These are phyloP conservation scores for Coprinopsis cinerea DNA, from an alignment of 768 basidiomycete genomes.

Conservation along the genomic window DNA sequence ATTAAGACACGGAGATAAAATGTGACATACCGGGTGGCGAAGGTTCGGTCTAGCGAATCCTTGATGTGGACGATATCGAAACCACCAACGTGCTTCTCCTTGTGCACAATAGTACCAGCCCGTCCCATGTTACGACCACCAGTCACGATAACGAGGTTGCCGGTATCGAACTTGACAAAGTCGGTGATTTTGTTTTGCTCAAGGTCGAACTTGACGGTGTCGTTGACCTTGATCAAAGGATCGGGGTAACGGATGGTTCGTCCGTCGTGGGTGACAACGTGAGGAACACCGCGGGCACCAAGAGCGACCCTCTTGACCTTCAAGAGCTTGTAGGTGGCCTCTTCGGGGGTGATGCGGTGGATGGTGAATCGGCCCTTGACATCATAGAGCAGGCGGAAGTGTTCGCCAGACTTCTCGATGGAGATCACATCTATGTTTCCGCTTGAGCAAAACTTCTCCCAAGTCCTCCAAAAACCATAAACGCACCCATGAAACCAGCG, in stretches of 20 bases:
- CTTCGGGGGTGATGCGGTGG: slow-evolving; percentile 98
- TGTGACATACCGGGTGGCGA: slow-evolving; percentile 84
- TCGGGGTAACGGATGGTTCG: slow-evolving; percentile 99
- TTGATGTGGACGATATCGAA: slow-evolving; percentile 99
- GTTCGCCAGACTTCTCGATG: slow-evolving; percentile 97
- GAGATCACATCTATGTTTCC: slow-evolving; percentile 76
- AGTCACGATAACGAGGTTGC: slow-evolving; percentile 96
- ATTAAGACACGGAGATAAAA: not conserved
- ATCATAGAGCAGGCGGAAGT: slow-evolving; percentile 99
- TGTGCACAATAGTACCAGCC: slow-evolving; percentile 91
- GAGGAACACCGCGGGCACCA: slow-evolving; percentile 90
- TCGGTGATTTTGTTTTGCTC: slow-evolving; percentile 91
- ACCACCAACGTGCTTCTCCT: slow-evolving; percentile 96
- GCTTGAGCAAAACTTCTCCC: not conserved
- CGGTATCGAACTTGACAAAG: slow-evolving; percentile 93
- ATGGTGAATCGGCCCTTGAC: slow-evolving; percentile 99
- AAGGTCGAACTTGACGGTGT: slow-evolving; percentile 96
- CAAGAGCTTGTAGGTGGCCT: slow-evolving; percentile 93
- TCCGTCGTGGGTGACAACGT: slow-evolving; percentile 98
- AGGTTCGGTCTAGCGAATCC: slow-evolving; percentile 91
- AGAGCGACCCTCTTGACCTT: slow-evolving; percentile 91
- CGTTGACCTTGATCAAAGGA: slow-evolving; percentile 91
- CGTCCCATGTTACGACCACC: slow-evolving; percentile 99
- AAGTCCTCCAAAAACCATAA: slow-evolving; percentile 1
- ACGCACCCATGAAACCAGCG: slow-evolving; percentile 93